Conservation (phyloP, 441 rosid genomes). For the Corymbia calophylla region DNA sequence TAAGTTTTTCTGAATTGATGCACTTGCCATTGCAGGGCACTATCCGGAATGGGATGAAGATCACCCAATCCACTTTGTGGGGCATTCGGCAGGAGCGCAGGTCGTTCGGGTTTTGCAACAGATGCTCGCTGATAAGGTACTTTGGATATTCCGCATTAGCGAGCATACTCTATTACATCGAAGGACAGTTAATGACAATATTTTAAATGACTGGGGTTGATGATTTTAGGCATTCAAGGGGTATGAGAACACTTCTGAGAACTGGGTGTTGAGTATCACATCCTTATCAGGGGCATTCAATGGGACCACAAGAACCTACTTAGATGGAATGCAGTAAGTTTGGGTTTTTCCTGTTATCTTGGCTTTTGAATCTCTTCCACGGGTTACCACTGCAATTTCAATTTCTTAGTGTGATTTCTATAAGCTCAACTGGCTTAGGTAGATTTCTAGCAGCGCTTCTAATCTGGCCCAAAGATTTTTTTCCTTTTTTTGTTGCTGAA, state of each 20-base stretch:
- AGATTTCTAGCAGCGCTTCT: not conserved
- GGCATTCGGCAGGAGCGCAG: constrained; percentile 97
- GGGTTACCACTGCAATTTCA: not conserved
- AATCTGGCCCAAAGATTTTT: not conserved
- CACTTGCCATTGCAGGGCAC: constrained; percentile 37
- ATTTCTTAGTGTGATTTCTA: not conserved
- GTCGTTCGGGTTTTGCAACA: constrained; percentile 92
- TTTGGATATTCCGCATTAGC: not conserved
- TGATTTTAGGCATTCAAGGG: constrained; percentile 72
- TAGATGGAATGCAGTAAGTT: constrained; percentile 94
- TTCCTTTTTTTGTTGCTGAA: not conserved
- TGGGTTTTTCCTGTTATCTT: not conserved
- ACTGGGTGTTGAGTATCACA: constrained; percentile 89
- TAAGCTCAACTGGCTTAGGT: not conserved
- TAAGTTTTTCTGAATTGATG: not conserved
- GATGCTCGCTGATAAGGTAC: constrained; percentile 94
- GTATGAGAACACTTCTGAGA: constrained; percentile 65
- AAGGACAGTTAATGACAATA: not conserved
- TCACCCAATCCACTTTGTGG: constrained; percentile 92
- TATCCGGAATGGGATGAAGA: constrained; percentile 92
- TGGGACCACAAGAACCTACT: constrained; percentile 90
- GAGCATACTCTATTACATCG: not conserved
- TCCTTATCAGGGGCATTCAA: constrained; percentile 95
- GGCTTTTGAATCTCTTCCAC: not conserved
- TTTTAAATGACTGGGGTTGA: not conserved